Percentiles rank a stretch among this genome's conserved stretches.
Conservation (phyloP, 495 filamentous ascomycete species). For the Friedmanniomyces simplex region DNA sequence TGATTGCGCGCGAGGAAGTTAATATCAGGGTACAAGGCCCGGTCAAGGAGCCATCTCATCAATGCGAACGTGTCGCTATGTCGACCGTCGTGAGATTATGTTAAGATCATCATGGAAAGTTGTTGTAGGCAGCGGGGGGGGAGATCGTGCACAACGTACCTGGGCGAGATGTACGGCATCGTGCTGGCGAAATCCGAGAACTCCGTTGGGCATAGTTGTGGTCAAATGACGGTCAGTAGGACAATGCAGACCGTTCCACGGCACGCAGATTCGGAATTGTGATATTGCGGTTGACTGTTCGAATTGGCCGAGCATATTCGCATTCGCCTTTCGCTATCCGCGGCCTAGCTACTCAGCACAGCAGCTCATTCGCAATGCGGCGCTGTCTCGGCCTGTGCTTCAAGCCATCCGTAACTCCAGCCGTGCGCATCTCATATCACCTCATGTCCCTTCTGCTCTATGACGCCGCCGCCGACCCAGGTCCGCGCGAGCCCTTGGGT, state of each 20-base stretch:
- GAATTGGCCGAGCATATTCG: background rate
- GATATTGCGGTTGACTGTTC: background rate
- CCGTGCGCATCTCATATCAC: constrained; percentile 1
- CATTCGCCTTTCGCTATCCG: constrained; percentile 4
- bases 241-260: background rate
- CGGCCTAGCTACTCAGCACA: constrained; percentile 4
- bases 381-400: background rate
- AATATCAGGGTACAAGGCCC: background rate
- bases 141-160: background rate
- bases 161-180: background rate
- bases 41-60: background rate
- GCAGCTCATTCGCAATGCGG: background rate
- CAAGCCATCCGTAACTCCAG: constrained; percentile 3
- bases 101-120: background rate
- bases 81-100: background rate
- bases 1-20: background rate
- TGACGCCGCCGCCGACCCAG: constrained; percentile 18
- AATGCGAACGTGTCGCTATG: background rate
- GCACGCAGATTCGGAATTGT: background rate
- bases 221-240: background rate
- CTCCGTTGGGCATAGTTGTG: no score
- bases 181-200: no score
- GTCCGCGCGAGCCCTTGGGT: constrained; percentile 74
- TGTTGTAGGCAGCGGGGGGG: background rate
- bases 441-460: background rate